Conservation (phyloP, 306 rosid genomes). For the Oxytropis ochrocephala region DNA sequence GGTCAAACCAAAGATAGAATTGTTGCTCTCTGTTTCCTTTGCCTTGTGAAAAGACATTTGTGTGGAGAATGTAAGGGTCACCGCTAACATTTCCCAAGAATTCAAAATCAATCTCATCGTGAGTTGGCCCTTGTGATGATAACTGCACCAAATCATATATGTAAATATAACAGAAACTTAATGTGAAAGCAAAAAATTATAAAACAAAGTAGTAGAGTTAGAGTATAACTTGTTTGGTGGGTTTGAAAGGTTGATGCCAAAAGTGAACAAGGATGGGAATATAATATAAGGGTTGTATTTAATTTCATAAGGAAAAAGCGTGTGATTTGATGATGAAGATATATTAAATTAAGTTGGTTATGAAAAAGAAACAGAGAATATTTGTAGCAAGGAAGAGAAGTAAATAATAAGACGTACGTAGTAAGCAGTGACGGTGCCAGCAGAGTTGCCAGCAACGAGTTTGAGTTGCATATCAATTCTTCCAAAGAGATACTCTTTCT, state of each 20-base stretch:
- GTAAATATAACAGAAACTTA: too few species aligned
- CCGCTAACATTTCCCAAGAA: slow-evolving; percentile 85
- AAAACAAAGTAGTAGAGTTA: too few species aligned
- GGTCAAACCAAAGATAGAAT: slow-evolving; percentile 83
- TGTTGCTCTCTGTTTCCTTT: slow-evolving; percentile 79
- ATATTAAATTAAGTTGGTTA: too few species aligned
- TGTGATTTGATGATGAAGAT: too few species aligned
- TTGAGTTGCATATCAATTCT: slow-evolving; percentile 89
- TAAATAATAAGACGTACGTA: slow-evolving; percentile 48
- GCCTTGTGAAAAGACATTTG: slow-evolving; percentile 76
- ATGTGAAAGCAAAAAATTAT: too few species aligned
- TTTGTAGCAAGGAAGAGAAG: too few species aligned
- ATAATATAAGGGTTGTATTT: too few species aligned
- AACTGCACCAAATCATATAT: slow-evolving; percentile 35
- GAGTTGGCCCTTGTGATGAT: slow-evolving; percentile 68
- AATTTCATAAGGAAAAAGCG: too few species aligned
- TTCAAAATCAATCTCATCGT: slow-evolving; percentile 90
- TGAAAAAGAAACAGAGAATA: neutral
- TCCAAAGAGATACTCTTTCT: slow-evolving; percentile 54
- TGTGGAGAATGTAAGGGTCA: slow-evolving; percentile 73
- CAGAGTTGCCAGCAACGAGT: slow-evolving; percentile 63
- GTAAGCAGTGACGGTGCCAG: slow-evolving; percentile 44
- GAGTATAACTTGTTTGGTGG: too few species aligned
- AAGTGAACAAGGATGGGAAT: too few species aligned
- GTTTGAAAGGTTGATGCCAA: too few species aligned